Evolutionary conservation across 495 filamentous ascomycete genomes (phyloP).

Genomic region (Cryomyces minteri): DNA sequence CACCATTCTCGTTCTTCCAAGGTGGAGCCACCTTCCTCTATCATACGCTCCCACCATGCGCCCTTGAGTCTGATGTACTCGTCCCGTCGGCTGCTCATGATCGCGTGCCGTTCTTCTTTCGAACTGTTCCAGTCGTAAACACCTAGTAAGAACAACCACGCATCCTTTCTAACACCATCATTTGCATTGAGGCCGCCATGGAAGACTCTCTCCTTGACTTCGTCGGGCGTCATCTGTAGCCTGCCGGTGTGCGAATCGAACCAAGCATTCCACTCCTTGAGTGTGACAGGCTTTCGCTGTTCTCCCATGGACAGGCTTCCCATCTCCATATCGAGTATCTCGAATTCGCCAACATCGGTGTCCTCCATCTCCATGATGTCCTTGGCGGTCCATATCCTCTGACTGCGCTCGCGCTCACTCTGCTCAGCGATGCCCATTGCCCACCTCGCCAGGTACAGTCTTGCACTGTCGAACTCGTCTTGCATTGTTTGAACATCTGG

Average conservation of each 20-base stretch:
- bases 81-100: constrained; percentile 71
- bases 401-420: constrained; percentile 65
- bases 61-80: constrained; percentile 89
- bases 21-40: constrained; percentile 51
- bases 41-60: constrained; percentile 88
- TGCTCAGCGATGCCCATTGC: constrained; percentile 98
- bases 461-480: constrained; percentile 91
- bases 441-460: constrained; percentile 88
- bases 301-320: constrained; percentile 53
- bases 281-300: constrained; percentile 51
- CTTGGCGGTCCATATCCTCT: constrained; percentile 79
- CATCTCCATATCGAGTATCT: constrained; percentile 70
- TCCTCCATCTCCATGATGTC: constrained; percentile 91
- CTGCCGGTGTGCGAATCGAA: constrained; percentile 59
- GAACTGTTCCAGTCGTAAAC: constrained; percentile 85
- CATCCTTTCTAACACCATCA: constrained; percentile 85
- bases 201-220: constrained; percentile 91
- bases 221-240: constrained; percentile 61
- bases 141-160: constrained; percentile 86
- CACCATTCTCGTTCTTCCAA: constrained; percentile 76
- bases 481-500: constrained; percentile 90
- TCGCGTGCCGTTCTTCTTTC: constrained; percentile 56
- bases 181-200: constrained; percentile 82
- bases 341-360: constrained; percentile 85
- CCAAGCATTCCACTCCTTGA: constrained; percentile 76